Conservation (phyloP, 192 early-diverging fungal genomes). For the Rhizophagus prolifer region DNA sequence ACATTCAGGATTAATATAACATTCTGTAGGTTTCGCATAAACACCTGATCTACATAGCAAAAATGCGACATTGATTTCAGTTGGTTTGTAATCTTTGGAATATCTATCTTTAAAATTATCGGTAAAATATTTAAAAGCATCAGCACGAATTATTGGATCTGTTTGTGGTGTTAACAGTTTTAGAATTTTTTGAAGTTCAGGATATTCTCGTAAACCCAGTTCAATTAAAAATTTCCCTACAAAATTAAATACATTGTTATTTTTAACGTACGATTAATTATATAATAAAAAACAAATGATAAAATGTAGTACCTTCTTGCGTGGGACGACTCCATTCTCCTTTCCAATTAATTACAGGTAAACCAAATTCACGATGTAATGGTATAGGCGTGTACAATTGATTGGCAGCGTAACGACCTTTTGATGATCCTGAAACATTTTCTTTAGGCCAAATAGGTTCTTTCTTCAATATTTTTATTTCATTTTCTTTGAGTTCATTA, state of each 20-base stretch:
- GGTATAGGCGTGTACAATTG: conserved; percentile 71
- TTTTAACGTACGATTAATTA: conserved; percentile 3
- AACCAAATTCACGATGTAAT: conserved; percentile 51
- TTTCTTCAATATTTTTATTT: conserved; percentile 58
- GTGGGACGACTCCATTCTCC: conserved; percentile 40
- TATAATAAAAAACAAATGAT: not conserved
- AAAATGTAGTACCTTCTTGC: conserved; percentile 33
- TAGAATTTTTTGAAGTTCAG: conserved; percentile 43
- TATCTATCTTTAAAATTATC: conserved; percentile 67
- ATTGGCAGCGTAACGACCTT: conserved; percentile 57
- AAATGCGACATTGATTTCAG: conserved; percentile 52
- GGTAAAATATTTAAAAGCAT: conserved; percentile 68
- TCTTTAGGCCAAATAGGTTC: conserved; percentile 70
- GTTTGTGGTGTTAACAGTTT: conserved; percentile 37
- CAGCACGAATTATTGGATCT: conserved; percentile 36
- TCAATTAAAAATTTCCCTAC: conserved; percentile 46
- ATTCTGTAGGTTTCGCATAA: conserved; percentile 59
- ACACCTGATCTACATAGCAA: conserved; percentile 50
- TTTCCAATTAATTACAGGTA: conserved; percentile 73
- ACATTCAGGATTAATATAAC: conserved; percentile 61
- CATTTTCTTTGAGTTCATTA: conserved; percentile 58
- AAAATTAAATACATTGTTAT: conserved; percentile 1
- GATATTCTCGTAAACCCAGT: conserved; percentile 50
- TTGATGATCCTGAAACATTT: conserved; percentile 47
- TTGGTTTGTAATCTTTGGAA: conserved; percentile 47